Percentiles rank a stretch among this genome's conserved stretches.
These are phyloP conservation scores for Lecanicillium sp. DNA, from an alignment of 2,329 filamentous ascomycete genomes.

Conservation along the genomic window DNA sequence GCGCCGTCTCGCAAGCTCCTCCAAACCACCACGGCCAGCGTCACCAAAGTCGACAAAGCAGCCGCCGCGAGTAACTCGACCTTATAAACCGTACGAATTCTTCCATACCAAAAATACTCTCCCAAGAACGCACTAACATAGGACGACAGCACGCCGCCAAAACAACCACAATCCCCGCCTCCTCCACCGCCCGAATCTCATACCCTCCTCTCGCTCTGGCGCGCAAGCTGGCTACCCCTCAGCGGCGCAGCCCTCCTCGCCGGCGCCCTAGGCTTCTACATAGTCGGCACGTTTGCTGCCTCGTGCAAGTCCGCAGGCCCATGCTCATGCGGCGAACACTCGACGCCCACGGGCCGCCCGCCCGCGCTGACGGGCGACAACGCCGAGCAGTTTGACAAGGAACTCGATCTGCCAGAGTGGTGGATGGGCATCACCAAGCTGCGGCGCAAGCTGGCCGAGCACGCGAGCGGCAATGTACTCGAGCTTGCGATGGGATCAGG, in stretches of 20 bases:
- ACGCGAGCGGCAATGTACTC: slow-evolving; percentile 48
- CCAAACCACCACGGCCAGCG: slow-evolving; percentile 2
- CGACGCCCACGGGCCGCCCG: slow-evolving; percentile 39
- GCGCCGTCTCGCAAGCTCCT: slow-evolving; percentile 20
- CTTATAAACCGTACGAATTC: slow-evolving; percentile 22
- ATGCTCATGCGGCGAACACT: slow-evolving; percentile 21
- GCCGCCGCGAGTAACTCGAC: slow-evolving; percentile 13
- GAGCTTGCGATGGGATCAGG: slow-evolving; percentile 57
- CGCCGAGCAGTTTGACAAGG: slow-evolving; percentile 49
- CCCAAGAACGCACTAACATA: slow-evolving; percentile 2
- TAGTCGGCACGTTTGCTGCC: slow-evolving; percentile 29
- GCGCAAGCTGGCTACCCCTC: slow-evolving; percentile 33
- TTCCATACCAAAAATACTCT: background rate
- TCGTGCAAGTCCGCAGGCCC: slow-evolving; percentile 18
- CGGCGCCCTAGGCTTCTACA: slow-evolving; percentile 38
- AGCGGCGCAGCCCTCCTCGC: slow-evolving; percentile 38
- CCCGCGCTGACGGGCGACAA: slow-evolving; percentile 34
- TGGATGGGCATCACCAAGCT: slow-evolving; percentile 46
- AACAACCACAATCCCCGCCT: slow-evolving; percentile 8
- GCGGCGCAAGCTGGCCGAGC: slow-evolving; percentile 37
- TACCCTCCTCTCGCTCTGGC: slow-evolving; percentile 27
- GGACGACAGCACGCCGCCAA: slow-evolving; percentile 4
- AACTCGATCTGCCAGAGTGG: slow-evolving; percentile 48
- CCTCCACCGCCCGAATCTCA: slow-evolving; percentile 18
- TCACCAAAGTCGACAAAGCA: slow-evolving; percentile 13